Conservation (phyloP, 2,329 filamentous ascomycete species). For the Fusarium keratoplasticum region DNA sequence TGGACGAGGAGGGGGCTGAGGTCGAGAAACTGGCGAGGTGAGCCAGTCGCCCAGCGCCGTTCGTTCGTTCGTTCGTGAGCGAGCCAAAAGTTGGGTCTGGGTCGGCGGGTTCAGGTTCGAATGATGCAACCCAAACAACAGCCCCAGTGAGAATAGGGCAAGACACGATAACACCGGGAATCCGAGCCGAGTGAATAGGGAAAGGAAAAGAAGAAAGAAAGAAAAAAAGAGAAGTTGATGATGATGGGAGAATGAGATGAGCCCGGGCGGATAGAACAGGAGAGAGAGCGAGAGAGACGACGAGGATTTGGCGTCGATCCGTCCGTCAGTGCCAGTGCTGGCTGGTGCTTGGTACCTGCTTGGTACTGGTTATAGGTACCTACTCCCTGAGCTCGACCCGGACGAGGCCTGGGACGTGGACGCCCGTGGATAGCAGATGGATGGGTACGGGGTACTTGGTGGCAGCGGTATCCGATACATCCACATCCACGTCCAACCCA, state of each 20-base stretch:
- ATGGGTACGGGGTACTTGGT: slow-evolving; percentile 25
- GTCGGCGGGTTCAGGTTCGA: slow-evolving; percentile 9
- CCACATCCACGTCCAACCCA: slow-evolving; percentile 1
- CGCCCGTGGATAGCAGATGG: not conserved
- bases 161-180: slow-evolving; percentile 32
- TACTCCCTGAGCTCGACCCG: slow-evolving; percentile 8
- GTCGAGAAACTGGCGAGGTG: slow-evolving; percentile 33
- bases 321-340: slow-evolving; percentile 11
- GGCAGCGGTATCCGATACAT: slow-evolving; percentile 19
- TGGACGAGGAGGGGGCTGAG: slow-evolving; percentile 21
- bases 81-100: slow-evolving; percentile 33
- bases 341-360: not conserved
- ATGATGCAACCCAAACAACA: slow-evolving; percentile 17
- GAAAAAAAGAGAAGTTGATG: slow-evolving; percentile 18
- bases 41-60: slow-evolving; percentile 42
- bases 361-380: slow-evolving; percentile 5
- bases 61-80: slow-evolving; percentile 7
- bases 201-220: slow-evolving; percentile 10
- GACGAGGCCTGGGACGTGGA: not conserved
- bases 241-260: slow-evolving; percentile 19
- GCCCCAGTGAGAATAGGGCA: slow-evolving; percentile 1
- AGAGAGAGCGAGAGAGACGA: slow-evolving; percentile 7
- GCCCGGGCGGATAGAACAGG: slow-evolving; percentile 27
- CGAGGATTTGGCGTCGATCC: slow-evolving; percentile 30
- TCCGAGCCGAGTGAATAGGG: slow-evolving; percentile 24